Base-by-base conservation (phyloP, 805 yeast species). In the Crinitomyces ghanaensis region DNA sequence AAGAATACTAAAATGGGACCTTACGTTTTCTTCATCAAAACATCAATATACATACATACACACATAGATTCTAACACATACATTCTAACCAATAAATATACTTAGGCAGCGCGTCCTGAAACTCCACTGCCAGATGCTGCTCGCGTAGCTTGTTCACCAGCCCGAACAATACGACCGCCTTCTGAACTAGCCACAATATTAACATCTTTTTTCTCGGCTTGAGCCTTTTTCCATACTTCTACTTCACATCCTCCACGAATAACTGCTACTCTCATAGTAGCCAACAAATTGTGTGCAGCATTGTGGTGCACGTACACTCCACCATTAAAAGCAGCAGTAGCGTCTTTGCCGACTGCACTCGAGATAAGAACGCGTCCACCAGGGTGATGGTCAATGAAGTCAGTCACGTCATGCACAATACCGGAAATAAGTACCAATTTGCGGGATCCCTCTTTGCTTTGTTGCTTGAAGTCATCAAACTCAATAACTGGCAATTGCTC, bases 271-370 rank as follows among this genome's bases (percentile, higher is more conserved):
- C 97, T 69, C 96, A 86, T 84, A 1, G 95, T 86, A 2, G 95
- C 93, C 39, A 86, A 62, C 39, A 86, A 58, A 57, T 86, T 86
- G 50, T 78, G 80, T 1, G 95, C 96, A 0, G 96, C 96, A 37
- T 88, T 84, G 46, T 91, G 79, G 56, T 86, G 97, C 36, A 74
- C 72, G 59, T 86, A 86, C 8, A 86, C 96, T 2, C 95, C 96
- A 15, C 97, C 96, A 54, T 78, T 84, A 57, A 86, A 86, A 2
- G 93, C 95, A 33, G 80, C 75, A 2, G 96, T 85, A 6, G 94
- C 95, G 54, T 86, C 96, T 54, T 80, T 82, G 8, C 96, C 96
- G 37, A 82, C 76, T 2, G 93, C 81, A 0, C 91, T 75, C 42
- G 64, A 65, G 35, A 86, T 72, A 32, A 86, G 66, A 4, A 86